phyloP scores from a whole-genome alignment of 179 eudicot genomes.

The Silene coronaria region DNA sequence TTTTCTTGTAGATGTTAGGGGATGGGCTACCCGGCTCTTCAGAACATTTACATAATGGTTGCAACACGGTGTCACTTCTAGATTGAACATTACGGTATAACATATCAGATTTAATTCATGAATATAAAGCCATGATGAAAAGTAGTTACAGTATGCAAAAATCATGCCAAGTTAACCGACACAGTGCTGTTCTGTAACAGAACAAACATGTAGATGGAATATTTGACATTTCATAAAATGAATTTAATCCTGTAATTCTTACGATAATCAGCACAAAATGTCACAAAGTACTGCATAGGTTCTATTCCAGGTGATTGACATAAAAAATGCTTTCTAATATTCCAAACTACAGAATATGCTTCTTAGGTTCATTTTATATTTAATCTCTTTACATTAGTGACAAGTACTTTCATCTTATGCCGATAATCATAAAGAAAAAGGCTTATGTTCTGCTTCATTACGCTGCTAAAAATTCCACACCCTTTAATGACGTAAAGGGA shows the following conservation, averaged over 20 bases:
- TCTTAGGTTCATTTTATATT: neutral
- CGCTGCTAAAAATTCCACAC: constrained; percentile 16
- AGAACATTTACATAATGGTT: too few relatives aligned
- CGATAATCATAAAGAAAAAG: constrained; percentile 14
- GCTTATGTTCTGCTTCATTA: constrained; percentile 18
- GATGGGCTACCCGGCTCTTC: too few relatives aligned
- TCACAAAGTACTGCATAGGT: neutral
- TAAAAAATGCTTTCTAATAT: constrained; percentile 4
- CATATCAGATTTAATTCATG: neutral
- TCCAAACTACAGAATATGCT: constrained; percentile 15
- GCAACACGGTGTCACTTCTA: too few relatives aligned
- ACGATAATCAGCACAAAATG: neutral
- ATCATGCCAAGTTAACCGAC: neutral
- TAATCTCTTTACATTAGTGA: neutral
- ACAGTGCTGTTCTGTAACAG: neutral
- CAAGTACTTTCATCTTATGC: neutral
- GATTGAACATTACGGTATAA: too few relatives aligned
- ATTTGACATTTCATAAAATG: neutral
- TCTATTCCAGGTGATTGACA: neutral
- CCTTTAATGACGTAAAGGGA: constrained; percentile 5
- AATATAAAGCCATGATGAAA: neutral
- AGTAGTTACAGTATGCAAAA: neutral
- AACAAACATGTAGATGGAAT: neutral
- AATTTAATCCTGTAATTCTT: neutral
- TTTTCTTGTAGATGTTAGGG: too few relatives aligned